A percentile compares a stretch with the other conserved stretches of the same genome.
These are phyloP conservation scores for Centella asiatica DNA, from an alignment of 129 eudicot genomes.

Conservation along the genomic window DNA sequence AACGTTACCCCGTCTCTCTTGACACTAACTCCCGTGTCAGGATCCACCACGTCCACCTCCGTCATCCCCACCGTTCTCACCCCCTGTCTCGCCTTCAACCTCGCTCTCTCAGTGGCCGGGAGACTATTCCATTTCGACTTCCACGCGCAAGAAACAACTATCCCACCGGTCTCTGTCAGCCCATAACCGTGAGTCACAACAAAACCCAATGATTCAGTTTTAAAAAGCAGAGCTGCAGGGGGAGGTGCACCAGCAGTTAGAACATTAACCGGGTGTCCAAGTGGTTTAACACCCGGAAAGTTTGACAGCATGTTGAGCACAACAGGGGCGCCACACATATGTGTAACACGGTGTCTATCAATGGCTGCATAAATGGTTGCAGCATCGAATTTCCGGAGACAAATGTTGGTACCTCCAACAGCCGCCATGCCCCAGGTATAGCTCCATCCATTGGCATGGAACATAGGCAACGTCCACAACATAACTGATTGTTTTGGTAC, in stretches of 20 bases:
- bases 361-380: slow-evolving; percentile 19
- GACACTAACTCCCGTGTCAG: slow-evolving; percentile 47
- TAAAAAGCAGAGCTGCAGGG: slow-evolving; percentile 47
- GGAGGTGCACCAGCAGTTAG: slow-evolving; percentile 83
- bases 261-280: slow-evolving; percentile 30
- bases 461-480: slow-evolving; percentile 56
- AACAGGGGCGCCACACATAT: slow-evolving; percentile 58
- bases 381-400: slow-evolving; percentile 45
- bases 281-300: slow-evolving; percentile 6
- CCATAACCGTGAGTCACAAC: slow-evolving; percentile 63
- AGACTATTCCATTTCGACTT: slow-evolving; percentile 49
- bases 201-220: slow-evolving; percentile 64
- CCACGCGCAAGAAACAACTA: slow-evolving; percentile 64
- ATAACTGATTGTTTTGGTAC: slow-evolving; percentile 47
- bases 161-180: slow-evolving; percentile 77
- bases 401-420: slow-evolving; percentile 37
- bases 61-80: slow-evolving; percentile 51
- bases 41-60: slow-evolving; percentile 48
- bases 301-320: slow-evolving; percentile 49
- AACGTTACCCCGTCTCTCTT: slow-evolving; percentile 44
- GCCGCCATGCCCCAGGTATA: slow-evolving; percentile 54
- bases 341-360: slow-evolving; percentile 30
- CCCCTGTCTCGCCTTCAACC: slow-evolving; percentile 71
- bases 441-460: slow-evolving; percentile 56
- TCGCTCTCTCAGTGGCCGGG: slow-evolving; percentile 47